These are phyloP conservation scores for Boletus pseudopeckii DNA, from an alignment of 768 basidiomycete genomes.

Conservation along the genomic window DNA sequence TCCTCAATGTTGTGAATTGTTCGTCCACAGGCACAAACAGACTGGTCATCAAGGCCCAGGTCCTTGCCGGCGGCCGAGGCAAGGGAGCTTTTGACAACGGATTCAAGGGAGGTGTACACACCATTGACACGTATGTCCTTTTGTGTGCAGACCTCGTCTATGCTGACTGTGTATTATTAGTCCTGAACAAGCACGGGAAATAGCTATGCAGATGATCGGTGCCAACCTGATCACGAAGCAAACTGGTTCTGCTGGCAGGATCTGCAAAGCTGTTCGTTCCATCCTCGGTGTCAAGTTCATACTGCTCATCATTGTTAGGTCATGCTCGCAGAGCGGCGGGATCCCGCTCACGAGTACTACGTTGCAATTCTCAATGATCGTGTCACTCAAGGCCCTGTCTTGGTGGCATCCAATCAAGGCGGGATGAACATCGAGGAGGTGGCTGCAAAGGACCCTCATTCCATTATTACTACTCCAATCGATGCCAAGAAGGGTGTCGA, in stretches of 20 bases:
- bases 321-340: slow-evolving; percentile 95
- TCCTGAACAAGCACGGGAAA: slow-evolving; percentile 84
- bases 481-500: slow-evolving; percentile 79
- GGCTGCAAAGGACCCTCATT: slow-evolving; percentile 88
- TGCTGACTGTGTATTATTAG: slow-evolving; percentile 37
- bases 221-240: slow-evolving; percentile 97
- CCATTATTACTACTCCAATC: slow-evolving; percentile 95
- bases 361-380: slow-evolving; percentile 97
- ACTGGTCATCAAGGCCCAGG: slow-evolving; percentile 98
- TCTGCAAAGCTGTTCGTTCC: slow-evolving; percentile 86
- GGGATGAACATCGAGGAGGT: slow-evolving; percentile 99
- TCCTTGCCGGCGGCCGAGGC: slow-evolving; percentile 96
- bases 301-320: slow-evolving; percentile 51
- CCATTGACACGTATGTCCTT: slow-evolving; percentile 69
- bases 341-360: slow-evolving; percentile 96
- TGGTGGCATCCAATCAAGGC: slow-evolving; percentile 91
- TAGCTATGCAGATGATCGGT: slow-evolving; percentile 91
- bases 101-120: slow-evolving; percentile 95
- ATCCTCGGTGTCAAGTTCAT: background rate
- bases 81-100: slow-evolving; percentile 97
- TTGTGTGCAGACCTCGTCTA: background rate
- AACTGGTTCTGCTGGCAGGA: slow-evolving; percentile 85
- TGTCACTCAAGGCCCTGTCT: slow-evolving; percentile 79
- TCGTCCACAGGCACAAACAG: slow-evolving; percentile 55
- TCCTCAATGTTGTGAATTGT: background rate